These are phyloP conservation scores for Hyaloscypha bicolor DNA, from an alignment of 495 filamentous ascomycete genomes.

Conservation along the genomic window DNA sequence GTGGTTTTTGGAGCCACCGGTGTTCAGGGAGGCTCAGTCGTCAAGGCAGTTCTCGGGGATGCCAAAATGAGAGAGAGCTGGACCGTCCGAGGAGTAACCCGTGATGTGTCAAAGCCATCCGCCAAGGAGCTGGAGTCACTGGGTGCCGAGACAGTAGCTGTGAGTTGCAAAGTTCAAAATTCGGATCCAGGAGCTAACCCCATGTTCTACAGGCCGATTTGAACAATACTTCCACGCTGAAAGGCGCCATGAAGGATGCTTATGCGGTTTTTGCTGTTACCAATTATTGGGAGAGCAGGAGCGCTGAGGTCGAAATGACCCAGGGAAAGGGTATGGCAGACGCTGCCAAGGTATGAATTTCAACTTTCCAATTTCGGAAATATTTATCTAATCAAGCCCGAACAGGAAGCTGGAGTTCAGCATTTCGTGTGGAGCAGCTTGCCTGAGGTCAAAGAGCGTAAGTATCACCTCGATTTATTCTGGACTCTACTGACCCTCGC, in stretches of 20 bases:
- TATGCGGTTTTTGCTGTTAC: constrained; percentile 61
- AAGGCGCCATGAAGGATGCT: constrained; percentile 53
- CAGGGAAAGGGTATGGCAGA: constrained; percentile 62
- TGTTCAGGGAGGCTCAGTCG: constrained; percentile 61
- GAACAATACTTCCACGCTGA: constrained; percentile 48
- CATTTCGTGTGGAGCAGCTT: constrained; percentile 55
- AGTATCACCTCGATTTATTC: constrained; percentile 7
- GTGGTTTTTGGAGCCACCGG: constrained; percentile 66
- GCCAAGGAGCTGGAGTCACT: constrained; percentile 41
- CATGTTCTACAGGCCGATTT: constrained; percentile 46
- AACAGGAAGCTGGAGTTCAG: constrained; percentile 44
- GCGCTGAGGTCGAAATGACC: constrained; percentile 49
- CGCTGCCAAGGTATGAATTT: constrained; percentile 44
- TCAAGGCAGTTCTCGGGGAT: constrained; percentile 52
- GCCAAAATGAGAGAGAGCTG: constrained; percentile 49
- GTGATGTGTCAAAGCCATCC: constrained; percentile 49
- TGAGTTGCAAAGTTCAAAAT: constrained; percentile 15
- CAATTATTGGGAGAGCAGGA: constrained; percentile 53
- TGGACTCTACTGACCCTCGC: constrained; percentile 8
- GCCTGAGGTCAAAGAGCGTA: constrained; percentile 39
- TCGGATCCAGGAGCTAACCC: neutral
- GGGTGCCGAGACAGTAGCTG: constrained; percentile 46
- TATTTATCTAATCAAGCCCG: neutral
- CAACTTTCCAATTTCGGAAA: neutral
- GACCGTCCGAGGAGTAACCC: constrained; percentile 58